These are phyloP conservation scores for Saitozyma podzolica DNA, from an alignment of 768 basidiomycete genomes.

Conservation along the genomic window DNA sequence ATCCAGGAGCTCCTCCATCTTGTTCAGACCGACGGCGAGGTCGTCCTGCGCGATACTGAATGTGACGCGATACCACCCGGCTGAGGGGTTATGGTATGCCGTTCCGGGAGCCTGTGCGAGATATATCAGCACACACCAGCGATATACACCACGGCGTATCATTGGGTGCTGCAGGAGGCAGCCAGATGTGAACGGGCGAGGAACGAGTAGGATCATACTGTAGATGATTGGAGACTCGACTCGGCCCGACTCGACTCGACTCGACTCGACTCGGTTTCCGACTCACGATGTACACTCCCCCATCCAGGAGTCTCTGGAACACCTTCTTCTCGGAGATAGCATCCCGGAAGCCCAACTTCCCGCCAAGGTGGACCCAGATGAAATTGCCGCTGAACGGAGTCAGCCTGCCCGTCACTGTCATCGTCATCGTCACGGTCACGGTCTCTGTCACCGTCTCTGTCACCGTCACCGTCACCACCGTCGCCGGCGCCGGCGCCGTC, in stretches of 20 bases:
- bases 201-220: too few species aligned
- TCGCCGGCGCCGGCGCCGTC: too few species aligned
- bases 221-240: too few species aligned
- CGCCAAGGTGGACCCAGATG: constrained; percentile 48
- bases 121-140: too few species aligned
- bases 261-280: neutral
- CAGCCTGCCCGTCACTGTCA: too few species aligned
- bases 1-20: constrained; percentile 31
- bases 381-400: constrained; percentile 38
- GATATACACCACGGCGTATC: too few species aligned
- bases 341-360: constrained; percentile 33
- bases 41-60: constrained; percentile 43
- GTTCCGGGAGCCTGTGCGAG: constrained; percentile 39
- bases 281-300: constrained; percentile 49
- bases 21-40: constrained; percentile 39
- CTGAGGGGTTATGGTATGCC: constrained; percentile 38
- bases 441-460: too few species aligned
- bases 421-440: too few species aligned
- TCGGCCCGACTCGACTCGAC: too few species aligned
- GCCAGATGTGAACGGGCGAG: too few species aligned
- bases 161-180: too few species aligned
- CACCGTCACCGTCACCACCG: too few species aligned
- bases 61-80: constrained; percentile 46
- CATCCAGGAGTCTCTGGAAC: constrained; percentile 46
- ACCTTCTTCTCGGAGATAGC: constrained; percentile 40